Evolutionary conservation across 768 basidiomycete genomes (phyloP).

Genomic region (Boletus coccyginus): DNA sequence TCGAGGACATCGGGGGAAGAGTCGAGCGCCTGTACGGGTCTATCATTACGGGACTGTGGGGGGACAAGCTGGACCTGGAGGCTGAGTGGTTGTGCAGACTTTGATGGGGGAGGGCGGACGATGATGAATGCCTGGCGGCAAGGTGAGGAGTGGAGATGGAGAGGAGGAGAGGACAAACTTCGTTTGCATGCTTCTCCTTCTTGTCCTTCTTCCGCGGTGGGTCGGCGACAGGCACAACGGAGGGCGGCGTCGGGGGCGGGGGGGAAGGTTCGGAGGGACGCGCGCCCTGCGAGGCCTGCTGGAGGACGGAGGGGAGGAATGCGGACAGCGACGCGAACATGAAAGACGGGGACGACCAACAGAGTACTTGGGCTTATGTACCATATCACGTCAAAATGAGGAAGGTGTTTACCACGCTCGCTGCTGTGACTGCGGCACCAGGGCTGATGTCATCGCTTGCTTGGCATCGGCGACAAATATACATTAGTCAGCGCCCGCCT

Average conservation of each 20-base stretch:
- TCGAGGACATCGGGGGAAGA: slow-evolving; percentile 29
- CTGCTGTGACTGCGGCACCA: background rate
- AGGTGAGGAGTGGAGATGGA: slow-evolving; percentile 6
- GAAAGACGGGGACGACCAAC: slow-evolving; percentile 1
- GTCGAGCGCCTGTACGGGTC: slow-evolving; percentile 46
- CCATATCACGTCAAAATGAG: background rate
- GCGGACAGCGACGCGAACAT: slow-evolving; percentile 56
- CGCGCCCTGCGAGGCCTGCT: slow-evolving; percentile 32
- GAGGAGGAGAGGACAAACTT: slow-evolving; percentile 36
- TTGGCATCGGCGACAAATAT: no score
- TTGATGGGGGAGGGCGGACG: slow-evolving; percentile 85
- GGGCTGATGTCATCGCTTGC: slow-evolving; percentile 3
- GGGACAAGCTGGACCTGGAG: slow-evolving; percentile 91
- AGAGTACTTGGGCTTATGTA: slow-evolving; percentile 16
- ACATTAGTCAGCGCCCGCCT: no score
- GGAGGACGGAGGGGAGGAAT: slow-evolving; percentile 49
- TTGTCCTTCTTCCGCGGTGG: slow-evolving; percentile 44
- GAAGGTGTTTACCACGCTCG: slow-evolving; percentile 14
- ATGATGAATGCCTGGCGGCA: slow-evolving; percentile 77
- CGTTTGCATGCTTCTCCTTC: slow-evolving; percentile 38
- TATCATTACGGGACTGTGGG: slow-evolving; percentile 41
- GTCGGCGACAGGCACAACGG: slow-evolving; percentile 21
- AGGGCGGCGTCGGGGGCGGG: slow-evolving; percentile 8
- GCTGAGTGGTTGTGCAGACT: slow-evolving; percentile 83
- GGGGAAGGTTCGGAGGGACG: slow-evolving; percentile 22